Percentiles rank a stretch among this genome's conserved stretches.
Conservation (phyloP, 768 basidiomycete genomes). For the Suillus ampliporus region DNA sequence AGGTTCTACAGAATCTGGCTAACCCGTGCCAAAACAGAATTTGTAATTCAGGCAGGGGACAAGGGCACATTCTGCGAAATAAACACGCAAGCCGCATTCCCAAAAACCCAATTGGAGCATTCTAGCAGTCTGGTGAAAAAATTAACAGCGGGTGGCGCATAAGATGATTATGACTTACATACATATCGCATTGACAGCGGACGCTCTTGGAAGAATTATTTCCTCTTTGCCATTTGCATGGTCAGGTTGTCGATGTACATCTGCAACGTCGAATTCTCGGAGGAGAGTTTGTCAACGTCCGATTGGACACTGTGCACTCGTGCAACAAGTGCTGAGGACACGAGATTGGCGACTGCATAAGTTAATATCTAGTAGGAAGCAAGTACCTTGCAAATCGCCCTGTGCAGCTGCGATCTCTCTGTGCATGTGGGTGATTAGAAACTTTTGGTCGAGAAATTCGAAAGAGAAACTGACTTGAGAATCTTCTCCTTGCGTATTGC, state of each 20-base stretch:
- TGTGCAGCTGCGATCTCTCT: slow-evolving; percentile 82
- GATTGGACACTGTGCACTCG: slow-evolving; percentile 73
- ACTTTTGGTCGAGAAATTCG: background rate
- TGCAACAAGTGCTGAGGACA: slow-evolving; percentile 59
- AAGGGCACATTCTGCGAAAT: background rate
- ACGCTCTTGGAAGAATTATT: slow-evolving; percentile 41
- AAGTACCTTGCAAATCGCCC: slow-evolving; percentile 74
- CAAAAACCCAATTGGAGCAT: background rate
- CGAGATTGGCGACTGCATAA: slow-evolving; percentile 4
- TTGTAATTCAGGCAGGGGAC: background rate
- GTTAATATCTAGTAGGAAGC: background rate
- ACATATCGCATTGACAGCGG: background rate
- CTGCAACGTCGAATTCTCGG: slow-evolving; percentile 83
- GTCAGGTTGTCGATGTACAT: slow-evolving; percentile 92
- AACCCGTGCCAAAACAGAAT: background rate
- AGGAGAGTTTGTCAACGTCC: slow-evolving; percentile 80
- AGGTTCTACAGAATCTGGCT: background rate
- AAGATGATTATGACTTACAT: background rate
- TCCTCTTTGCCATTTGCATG: slow-evolving; percentile 82
- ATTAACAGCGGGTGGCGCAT: background rate
- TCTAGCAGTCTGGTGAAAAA: background rate
- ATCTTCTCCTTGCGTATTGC: slow-evolving; percentile 77
- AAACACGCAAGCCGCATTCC: too few species aligned
- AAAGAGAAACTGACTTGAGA: background rate
- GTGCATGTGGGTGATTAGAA: slow-evolving; percentile 9